Conservation (phyloP, 2,329 filamentous ascomycete species). For the Penicillium sp. region DNA sequence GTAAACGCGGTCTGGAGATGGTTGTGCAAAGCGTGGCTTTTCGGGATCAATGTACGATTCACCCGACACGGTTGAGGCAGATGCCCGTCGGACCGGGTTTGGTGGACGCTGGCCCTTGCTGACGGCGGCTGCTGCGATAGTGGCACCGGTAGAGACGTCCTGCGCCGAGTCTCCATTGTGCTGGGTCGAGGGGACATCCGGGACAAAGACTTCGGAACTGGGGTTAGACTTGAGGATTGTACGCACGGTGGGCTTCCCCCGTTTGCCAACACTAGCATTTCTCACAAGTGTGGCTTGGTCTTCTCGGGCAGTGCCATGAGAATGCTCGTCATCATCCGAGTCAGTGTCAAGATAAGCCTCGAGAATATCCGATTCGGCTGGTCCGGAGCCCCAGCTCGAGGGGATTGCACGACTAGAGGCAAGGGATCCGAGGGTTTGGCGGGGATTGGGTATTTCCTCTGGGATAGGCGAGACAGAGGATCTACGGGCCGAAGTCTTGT, state of each 20-base stretch:
- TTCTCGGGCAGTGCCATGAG: conserved; percentile 18
- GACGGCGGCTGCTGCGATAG: conserved; percentile 4
- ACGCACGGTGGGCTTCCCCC: conserved; percentile 47
- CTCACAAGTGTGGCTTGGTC: conserved; percentile 39
- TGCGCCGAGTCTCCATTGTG: conserved; percentile 7
- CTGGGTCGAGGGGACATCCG: conserved; percentile 9
- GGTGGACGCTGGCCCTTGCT: conserved; percentile 3
- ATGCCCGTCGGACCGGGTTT: conserved; percentile 13
- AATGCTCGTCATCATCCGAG: conserved; percentile 30
- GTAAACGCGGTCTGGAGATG: conserved; percentile 16
- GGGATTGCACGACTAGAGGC: conserved; percentile 75
- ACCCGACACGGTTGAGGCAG: conserved; percentile 24
- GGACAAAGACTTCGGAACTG: conserved; percentile 22
- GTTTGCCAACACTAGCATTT: conserved; percentile 49
- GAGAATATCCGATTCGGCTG: conserved; percentile 54
- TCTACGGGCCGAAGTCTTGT: conserved; percentile 59
- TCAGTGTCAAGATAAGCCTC: conserved; percentile 36
- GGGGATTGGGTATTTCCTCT: conserved; percentile 64
- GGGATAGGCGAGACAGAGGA: conserved; percentile 77
- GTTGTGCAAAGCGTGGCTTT: conserved; percentile 36
- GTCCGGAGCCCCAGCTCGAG: conserved; percentile 63
- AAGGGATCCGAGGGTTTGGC: conserved; percentile 62
- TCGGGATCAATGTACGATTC: conserved; percentile 34
- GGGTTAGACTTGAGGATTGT: conserved; percentile 40
- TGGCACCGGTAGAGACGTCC: background rate